Percentiles rank a stretch among this genome's conserved stretches.
These are phyloP conservation scores for Colletotrichum melonis DNA, from an alignment of 2,329 filamentous ascomycete species.

Conservation along the genomic window DNA sequence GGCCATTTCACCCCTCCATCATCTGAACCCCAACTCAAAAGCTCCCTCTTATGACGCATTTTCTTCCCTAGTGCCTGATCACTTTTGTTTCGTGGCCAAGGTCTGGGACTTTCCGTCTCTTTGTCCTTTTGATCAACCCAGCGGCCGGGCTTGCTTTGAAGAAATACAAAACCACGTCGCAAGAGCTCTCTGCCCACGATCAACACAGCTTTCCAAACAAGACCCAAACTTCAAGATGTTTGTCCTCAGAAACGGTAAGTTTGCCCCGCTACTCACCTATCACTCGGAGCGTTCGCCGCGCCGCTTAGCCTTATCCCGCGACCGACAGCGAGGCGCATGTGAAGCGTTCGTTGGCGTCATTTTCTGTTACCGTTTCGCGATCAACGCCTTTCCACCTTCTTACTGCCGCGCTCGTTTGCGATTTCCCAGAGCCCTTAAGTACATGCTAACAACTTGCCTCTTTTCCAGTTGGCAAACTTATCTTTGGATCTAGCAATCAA, in stretches of 20 bases:
- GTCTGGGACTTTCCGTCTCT: slow-evolving; percentile 20
- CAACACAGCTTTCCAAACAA: slow-evolving; percentile 15
- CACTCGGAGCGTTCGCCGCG: not conserved
- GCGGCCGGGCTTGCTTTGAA: slow-evolving; percentile 22
- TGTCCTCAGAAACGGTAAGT: slow-evolving; percentile 52
- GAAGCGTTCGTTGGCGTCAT: not conserved
- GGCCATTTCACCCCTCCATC: slow-evolving; percentile 31
- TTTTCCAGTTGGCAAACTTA: slow-evolving; percentile 83
- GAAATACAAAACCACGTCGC: slow-evolving; percentile 27
- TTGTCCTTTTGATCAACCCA: slow-evolving; percentile 10
- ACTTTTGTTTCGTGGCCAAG: slow-evolving; percentile 31
- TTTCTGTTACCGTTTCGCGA: slow-evolving; percentile 5
- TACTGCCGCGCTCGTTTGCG: not conserved
- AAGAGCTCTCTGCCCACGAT: slow-evolving; percentile 13
- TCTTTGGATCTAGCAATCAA: slow-evolving; percentile 88
- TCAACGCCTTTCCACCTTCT: slow-evolving; percentile 10
- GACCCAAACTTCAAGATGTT: slow-evolving; percentile 46
- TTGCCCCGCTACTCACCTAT: slow-evolving; percentile 28
- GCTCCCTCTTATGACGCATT: slow-evolving; percentile 45
- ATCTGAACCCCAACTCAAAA: slow-evolving; percentile 27
- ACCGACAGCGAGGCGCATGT: not conserved
- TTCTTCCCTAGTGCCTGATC: slow-evolving; percentile 32
- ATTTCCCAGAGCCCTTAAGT: not conserved
- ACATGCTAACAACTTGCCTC: slow-evolving; percentile 19
- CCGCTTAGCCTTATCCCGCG: not conserved